A percentile compares a stretch with the other conserved stretches of the same genome.
phyloP scores from a whole-genome alignment of 1,284 basidiomycete genomes.

The Rhodotorula glutinis region DNA sequence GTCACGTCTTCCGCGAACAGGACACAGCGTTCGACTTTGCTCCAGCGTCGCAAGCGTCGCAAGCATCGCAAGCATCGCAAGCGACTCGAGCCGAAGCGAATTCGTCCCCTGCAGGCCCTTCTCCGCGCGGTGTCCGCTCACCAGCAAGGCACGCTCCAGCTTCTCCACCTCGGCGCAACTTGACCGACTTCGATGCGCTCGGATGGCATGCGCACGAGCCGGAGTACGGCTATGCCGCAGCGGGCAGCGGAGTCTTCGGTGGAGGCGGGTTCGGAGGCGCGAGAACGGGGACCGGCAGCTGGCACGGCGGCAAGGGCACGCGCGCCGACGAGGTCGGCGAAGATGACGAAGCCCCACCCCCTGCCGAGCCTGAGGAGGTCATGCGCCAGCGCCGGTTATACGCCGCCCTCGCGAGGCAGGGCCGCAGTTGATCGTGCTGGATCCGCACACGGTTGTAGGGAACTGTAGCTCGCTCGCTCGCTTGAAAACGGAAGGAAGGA shows the following conservation, averaged over 20 bases:
- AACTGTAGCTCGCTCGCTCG: neutral
- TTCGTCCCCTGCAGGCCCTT: too few species aligned
- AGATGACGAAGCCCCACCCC: neutral
- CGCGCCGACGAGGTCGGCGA: neutral
- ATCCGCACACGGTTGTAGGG: neutral
- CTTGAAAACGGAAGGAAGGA: neutral
- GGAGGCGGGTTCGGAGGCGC: neutral
- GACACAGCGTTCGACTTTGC: neutral
- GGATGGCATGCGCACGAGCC: neutral
- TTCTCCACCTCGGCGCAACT: neutral
- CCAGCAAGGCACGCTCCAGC: neutral
- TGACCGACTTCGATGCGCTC: neutral
- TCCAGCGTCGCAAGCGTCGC: neutral
- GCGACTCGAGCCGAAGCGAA: too few species aligned
- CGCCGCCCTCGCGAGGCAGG: neutral
- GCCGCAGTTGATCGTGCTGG: neutral
- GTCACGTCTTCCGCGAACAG: neutral
- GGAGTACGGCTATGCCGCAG: neutral
- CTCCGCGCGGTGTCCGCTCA: too few species aligned
- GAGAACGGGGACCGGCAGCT: neutral
- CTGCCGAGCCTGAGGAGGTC: conserved; percentile 8
- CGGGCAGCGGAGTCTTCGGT: conserved; percentile 3
- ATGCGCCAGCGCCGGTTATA: neutral
- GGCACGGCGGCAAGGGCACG: conserved; percentile 5
- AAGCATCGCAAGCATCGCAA: too few species aligned